phyloP scores from a whole-genome alignment of 1,284 basidiomycete species.

The Neotropicomus parvogracilis region DNA sequence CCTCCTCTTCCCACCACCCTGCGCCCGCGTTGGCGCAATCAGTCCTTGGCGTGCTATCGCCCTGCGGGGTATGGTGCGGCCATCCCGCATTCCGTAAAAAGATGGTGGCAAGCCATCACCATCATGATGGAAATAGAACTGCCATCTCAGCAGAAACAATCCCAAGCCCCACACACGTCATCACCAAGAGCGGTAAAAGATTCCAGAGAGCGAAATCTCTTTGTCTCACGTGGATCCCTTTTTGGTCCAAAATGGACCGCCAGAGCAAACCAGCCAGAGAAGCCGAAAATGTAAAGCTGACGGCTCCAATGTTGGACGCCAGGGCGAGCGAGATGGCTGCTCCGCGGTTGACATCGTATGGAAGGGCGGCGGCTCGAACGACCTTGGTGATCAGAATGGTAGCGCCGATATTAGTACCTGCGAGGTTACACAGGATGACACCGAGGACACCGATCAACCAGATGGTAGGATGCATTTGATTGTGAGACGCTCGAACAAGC shows the following conservation, averaged over 20 bases:
- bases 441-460: conserved; percentile 59
- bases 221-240: conserved; percentile 68
- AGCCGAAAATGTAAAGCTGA: conserved; percentile 87
- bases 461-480: conserved; percentile 47
- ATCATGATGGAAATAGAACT: conserved; percentile 39
- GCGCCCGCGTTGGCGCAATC: too few relatives aligned
- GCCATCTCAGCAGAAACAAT: conserved; percentile 67
- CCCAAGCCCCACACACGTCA: conserved; percentile 51
- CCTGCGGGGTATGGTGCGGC: too few relatives aligned
- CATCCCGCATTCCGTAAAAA: too few relatives aligned
- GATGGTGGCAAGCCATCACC: neutral
- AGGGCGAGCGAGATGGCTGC: conserved; percentile 65
- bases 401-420: conserved; percentile 94
- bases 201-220: conserved; percentile 76
- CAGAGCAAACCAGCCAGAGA: conserved; percentile 91
- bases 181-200: conserved; percentile 49
- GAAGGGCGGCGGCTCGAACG: conserved; percentile 29
- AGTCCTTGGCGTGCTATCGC: too few relatives aligned
- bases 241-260: conserved; percentile 76
- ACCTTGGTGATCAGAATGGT: conserved; percentile 84
- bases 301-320: conserved; percentile 89
- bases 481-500: conserved; percentile 47
- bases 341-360: conserved; percentile 31
- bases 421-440: conserved; percentile 82
- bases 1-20: too few relatives aligned